phyloP scores from a whole-genome alignment of 2,329 filamentous ascomycete genomes.

The Penicillium sp. region DNA sequence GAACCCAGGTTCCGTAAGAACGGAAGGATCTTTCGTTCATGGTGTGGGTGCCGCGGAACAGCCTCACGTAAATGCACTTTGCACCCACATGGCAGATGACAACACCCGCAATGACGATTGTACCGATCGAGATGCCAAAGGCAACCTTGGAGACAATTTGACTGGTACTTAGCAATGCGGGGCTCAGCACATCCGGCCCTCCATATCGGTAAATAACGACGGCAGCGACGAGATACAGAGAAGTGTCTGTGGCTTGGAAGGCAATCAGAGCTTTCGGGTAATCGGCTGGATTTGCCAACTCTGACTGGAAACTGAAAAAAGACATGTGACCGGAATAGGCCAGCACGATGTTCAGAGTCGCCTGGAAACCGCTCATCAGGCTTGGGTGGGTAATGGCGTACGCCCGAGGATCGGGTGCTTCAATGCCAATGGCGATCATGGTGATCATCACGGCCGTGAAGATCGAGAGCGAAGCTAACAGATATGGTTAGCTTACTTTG shows the following conservation, averaged over 20 bases:
- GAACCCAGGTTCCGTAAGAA: constrained; percentile 61
- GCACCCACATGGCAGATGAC: constrained; percentile 68
- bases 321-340: constrained; percentile 68
- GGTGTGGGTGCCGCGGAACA: constrained; percentile 63
- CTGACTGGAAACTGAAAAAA: constrained; percentile 68
- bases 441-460: constrained; percentile 65
- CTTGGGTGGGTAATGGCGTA: constrained; percentile 54
- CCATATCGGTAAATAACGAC: constrained; percentile 70
- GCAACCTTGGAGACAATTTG: constrained; percentile 62
- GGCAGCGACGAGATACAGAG: constrained; percentile 67
- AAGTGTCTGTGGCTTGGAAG: constrained; percentile 61
- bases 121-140: constrained; percentile 64
- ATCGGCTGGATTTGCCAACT: constrained; percentile 63
- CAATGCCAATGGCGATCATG: constrained; percentile 65
- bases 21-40: constrained; percentile 52
- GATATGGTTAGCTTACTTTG: not conserved
- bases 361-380: constrained; percentile 31
- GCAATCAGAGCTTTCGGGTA: constrained; percentile 65
- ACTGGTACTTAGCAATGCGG: constrained; percentile 67
- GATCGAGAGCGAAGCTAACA: constrained; percentile 63
- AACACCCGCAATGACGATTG: constrained; percentile 69
- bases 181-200: constrained; percentile 63
- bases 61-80: constrained; percentile 68
- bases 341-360: constrained; percentile 69
- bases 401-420: constrained; percentile 43